These are phyloP conservation scores for Dryas octopetala DNA, from an alignment of 306 rosid genomes.

Conservation along the genomic window DNA sequence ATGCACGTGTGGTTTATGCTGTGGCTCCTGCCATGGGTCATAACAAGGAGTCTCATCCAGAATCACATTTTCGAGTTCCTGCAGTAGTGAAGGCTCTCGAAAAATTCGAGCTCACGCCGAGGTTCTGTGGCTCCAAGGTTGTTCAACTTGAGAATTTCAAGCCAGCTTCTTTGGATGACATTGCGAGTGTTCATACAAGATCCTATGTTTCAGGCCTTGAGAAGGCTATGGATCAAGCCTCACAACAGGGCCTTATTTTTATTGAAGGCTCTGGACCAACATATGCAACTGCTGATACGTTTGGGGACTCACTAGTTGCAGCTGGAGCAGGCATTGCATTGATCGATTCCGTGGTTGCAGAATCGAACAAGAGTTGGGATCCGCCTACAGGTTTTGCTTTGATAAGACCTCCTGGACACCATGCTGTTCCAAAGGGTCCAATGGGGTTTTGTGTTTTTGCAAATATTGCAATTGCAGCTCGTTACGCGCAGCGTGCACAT, in stretches of 20 bases:
- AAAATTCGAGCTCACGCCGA: conserved; percentile 66
- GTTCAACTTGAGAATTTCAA: conserved; percentile 60
- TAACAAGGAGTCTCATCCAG: conserved; percentile 97
- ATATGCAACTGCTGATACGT: conserved; percentile 88
- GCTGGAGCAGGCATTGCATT: conserved; percentile 88
- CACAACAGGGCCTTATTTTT: conserved; percentile 63
- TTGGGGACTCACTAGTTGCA: conserved; percentile 72
- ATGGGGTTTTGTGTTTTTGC: conserved; percentile 95
- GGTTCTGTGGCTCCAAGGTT: conserved; percentile 78
- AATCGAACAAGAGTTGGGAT: conserved; percentile 51
- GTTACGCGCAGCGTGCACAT: conserved; percentile 81
- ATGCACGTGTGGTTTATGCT: conserved; percentile 65
- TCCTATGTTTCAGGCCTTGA: conserved; percentile 79
- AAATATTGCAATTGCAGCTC: conserved; percentile 92
- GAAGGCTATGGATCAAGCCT: conserved; percentile 83
- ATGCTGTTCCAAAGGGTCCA: conserved; percentile 88
- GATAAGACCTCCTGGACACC: conserved; percentile 98
- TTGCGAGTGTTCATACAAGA: conserved; percentile 81
- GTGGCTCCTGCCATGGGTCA: conserved; percentile 98
- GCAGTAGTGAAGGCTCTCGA: conserved; percentile 65
- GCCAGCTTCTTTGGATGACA: conserved; percentile 76
- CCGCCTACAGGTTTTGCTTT: conserved; percentile 88
- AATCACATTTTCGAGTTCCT: conserved; percentile 91
- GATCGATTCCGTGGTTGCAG: conserved; percentile 90
- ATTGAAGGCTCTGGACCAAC: conserved; percentile 91